Evolutionary conservation across 805 yeast genomes (phyloP), one percentile per base, ranked within the genome.

Genomic region (Lipomyces japonicus): DNA sequence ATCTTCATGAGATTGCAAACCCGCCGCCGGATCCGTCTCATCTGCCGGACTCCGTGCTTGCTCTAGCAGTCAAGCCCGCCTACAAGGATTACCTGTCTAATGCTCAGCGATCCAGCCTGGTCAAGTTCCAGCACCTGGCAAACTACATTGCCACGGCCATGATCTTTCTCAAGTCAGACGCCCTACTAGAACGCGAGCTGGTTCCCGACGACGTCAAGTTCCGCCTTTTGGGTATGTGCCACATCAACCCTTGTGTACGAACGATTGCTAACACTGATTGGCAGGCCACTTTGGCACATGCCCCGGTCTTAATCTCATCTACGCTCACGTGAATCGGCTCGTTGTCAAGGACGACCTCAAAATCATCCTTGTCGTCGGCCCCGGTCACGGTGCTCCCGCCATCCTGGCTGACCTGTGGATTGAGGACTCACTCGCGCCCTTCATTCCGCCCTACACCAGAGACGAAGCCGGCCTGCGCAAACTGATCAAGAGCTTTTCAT

Each of bases 331-430:
- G 37, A 57, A 57, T 39, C 56, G 54, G 4, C 43, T 51, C 25
- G 54, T 54, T 38, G 43, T 44, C 39, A 57, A 54, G 39, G 26
- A 54, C 31, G 47, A 54, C 26, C 40, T 57, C 40, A 30, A 57
- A 42, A 45, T 50, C 48, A 40, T 57, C 50, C 51, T 32, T 43
- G 58, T 57, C 46, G 50, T 46, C 30, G 60, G 60, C 16, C 60
- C 60, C 40, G 60, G 60, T 44, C 60, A 53, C 42, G 58, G 60
- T 28, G 58, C 60, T 4, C 60, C 58, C 18, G 60, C 60, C 37
- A 44, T 57, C 40, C 58, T 57, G 40, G 56, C 58, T 30, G 44
- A 59, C 14, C 49, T 54, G 45, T 57, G 53, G 53, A 42, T 57
- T 36, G 60, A 57, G 47, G 55, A 50, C 49, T 53, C 60, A 16